Evolutionary conservation across 2,329 filamentous ascomycete genomes (phyloP).

Genomic region (Capronia epimyces): DNA sequence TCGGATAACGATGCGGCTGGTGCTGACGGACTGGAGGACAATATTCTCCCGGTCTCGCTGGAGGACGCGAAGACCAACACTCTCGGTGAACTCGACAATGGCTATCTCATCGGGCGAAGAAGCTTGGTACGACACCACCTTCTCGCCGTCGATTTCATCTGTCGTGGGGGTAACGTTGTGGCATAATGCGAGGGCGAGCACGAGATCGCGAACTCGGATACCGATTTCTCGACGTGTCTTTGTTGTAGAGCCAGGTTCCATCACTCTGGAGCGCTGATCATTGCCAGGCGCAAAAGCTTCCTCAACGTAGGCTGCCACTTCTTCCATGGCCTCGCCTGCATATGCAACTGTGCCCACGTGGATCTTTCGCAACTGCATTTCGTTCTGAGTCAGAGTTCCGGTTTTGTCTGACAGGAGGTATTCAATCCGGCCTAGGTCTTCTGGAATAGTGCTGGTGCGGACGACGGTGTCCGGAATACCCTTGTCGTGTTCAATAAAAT

Average conservation of each 20-base stretch:
- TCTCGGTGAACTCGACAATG: constrained; percentile 92
- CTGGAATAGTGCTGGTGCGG: constrained; percentile 92
- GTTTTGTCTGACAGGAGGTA: constrained; percentile 97
- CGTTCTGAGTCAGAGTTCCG: constrained; percentile 94
- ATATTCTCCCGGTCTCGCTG: constrained; percentile 85
- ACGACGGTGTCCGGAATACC: constrained; percentile 91
- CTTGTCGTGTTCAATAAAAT: constrained; percentile 86
- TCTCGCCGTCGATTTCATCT: constrained; percentile 73
- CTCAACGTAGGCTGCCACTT: constrained; percentile 77
- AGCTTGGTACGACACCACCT: constrained; percentile 83
- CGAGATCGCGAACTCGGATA: constrained; percentile 83
- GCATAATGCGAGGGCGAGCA: constrained; percentile 84
- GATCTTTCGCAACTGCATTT: constrained; percentile 98
- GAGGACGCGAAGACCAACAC: constrained; percentile 75
- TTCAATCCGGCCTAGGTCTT: constrained; percentile 91
- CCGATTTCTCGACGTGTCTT: constrained; percentile 90
- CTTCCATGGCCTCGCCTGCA: constrained; percentile 97
- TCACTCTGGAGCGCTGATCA: constrained; percentile 17
- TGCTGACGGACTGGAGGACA: constrained; percentile 69
- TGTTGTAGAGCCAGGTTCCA: constrained; percentile 49
- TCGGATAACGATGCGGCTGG: constrained; percentile 67
- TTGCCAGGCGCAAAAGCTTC: constrained; percentile 65
- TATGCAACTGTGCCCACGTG: constrained; percentile 98
- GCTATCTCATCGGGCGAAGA: constrained; percentile 97
- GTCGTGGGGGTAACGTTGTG: constrained; percentile 94